Conservation (phyloP, 768 basidiomycete species). For the Asterophora lycoperdoides region DNA sequence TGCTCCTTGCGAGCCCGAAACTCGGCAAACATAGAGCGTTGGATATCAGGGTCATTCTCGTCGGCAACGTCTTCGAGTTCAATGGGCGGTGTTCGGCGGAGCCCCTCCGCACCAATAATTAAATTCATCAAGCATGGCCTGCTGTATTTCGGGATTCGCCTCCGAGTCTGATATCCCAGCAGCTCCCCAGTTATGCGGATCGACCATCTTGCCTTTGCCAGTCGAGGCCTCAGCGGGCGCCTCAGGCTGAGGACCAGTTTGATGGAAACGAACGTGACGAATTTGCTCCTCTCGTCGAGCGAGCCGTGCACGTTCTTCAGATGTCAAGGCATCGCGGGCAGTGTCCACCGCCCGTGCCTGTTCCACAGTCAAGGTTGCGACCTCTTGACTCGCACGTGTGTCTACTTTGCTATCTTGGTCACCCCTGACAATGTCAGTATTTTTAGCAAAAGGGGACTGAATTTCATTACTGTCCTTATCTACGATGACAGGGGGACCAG, state of each 20-base stretch:
- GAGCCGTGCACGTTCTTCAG: not conserved
- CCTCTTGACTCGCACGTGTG: too few species aligned
- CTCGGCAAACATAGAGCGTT: too few species aligned
- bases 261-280: not conserved
- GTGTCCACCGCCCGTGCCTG: not conserved
- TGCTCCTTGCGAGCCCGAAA: too few species aligned
- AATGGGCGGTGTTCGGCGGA: too few species aligned
- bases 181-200: conserved; percentile 5
- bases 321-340: not conserved
- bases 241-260: too few species aligned
- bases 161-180: not conserved
- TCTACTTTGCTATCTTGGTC: too few species aligned
- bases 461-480: too few species aligned
- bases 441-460: too few species aligned
- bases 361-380: not conserved
- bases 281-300: not conserved
- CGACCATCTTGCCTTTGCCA: not conserved
- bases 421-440: too few species aligned
- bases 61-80: too few species aligned
- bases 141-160: not conserved
- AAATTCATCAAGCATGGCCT: not conserved
- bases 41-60: too few species aligned
- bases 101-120: not conserved
- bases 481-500: too few species aligned
- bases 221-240: not conserved